Conservation (phyloP, 495 filamentous ascomycete genomes). For the Talaromyces trachyspermus region DNA sequence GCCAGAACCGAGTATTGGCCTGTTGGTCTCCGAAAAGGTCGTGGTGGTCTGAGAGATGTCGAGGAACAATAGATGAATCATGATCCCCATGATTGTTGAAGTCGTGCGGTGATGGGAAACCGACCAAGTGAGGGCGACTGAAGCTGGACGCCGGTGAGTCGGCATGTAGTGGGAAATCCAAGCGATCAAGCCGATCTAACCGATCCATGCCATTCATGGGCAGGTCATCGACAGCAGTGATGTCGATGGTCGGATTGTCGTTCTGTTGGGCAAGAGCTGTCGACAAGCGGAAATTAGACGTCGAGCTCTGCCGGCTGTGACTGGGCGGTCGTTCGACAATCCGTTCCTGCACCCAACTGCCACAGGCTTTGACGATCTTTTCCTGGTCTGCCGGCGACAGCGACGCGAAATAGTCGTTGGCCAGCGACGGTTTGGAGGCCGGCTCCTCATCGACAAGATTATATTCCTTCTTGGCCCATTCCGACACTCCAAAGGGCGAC, state of each 20-base stretch:
- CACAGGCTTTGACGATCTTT: constrained; percentile 40
- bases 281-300: constrained; percentile 36
- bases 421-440: constrained; percentile 33
- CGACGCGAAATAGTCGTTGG: constrained; percentile 39
- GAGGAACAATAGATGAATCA: constrained; percentile 8
- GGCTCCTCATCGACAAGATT: constrained; percentile 31
- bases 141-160: constrained; percentile 43
- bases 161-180: constrained; percentile 38
- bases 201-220: constrained; percentile 27
- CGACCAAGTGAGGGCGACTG: constrained; percentile 37
- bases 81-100: constrained; percentile 37
- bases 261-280: constrained; percentile 39
- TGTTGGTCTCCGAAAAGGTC: constrained; percentile 44
- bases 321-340: constrained; percentile 33
- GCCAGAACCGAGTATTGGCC: constrained; percentile 44
- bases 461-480: constrained; percentile 37
- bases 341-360: constrained; percentile 37
- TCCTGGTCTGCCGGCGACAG: constrained; percentile 35
- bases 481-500: constrained; percentile 39
- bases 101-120: constrained; percentile 39
- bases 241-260: constrained; percentile 41
- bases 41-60: constrained; percentile 29
- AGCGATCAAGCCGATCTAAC: constrained; percentile 6
- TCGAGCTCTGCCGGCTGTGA: constrained; percentile 38
- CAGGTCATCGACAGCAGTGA: constrained; percentile 38